These are phyloP conservation scores for Neurospora sp. DNA, from an alignment of 495 filamentous ascomycete genomes.

Conservation along the genomic window DNA sequence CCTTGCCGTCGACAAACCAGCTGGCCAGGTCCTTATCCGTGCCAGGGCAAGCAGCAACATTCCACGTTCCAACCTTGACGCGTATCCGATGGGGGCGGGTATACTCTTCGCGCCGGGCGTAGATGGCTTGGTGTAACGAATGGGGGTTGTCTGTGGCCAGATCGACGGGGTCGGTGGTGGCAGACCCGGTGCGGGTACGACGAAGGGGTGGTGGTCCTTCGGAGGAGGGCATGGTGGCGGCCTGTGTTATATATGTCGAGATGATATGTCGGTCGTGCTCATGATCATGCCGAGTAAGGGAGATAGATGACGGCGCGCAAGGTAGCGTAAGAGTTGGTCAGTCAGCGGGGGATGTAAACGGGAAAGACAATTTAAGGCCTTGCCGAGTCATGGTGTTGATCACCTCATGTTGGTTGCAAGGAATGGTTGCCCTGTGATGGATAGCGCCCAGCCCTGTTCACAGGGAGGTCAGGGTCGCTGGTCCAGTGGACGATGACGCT, in stretches of 20 bases:
- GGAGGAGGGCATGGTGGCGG: slow-evolving; percentile 16
- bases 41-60: slow-evolving; percentile 72
- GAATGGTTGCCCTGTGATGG: background rate
- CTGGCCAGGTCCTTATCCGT: slow-evolving; percentile 76
- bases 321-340: background rate
- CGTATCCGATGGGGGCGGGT: slow-evolving; percentile 56
- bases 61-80: slow-evolving; percentile 90
- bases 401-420: background rate
- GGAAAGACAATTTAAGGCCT: too few species aligned
- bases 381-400: background rate
- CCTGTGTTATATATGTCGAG: background rate
- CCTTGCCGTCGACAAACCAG: slow-evolving; percentile 77
- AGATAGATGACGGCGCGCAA: background rate
- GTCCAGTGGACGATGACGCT: background rate
- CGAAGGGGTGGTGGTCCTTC: slow-evolving; percentile 13
- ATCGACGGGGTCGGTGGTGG: slow-evolving; percentile 26
- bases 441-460: background rate
- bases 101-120: slow-evolving; percentile 68
- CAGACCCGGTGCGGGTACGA: slow-evolving; percentile 8
- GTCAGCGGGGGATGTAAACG: background rate
- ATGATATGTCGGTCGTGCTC: background rate
- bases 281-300: background rate
- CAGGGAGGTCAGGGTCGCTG: background rate
- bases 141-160: slow-evolving; percentile 25
- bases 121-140: slow-evolving; percentile 45